Evolutionary conservation across 148 eudicot species (phyloP), one percentile per base, ranked within the genome.

Genomic region (Cornus kousa): DNA sequence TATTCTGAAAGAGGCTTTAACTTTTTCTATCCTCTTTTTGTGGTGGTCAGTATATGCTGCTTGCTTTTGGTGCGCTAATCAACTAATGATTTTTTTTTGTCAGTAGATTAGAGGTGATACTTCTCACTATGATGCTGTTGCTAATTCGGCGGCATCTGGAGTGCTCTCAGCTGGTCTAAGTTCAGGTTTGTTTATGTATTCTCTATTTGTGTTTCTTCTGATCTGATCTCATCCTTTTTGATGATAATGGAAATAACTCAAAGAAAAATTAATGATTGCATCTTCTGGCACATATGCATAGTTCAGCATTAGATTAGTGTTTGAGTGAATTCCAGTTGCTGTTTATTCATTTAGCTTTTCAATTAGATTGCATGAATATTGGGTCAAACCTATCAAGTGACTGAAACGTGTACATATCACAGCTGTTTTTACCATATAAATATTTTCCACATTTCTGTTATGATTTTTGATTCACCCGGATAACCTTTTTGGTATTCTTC

Each of bases 41-140:
- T 46, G 32, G 1, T 66, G n/a, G 13, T 68, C 12, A 31, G 59
- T 22, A 37, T 67, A 71, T 79, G 60, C 59, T 79, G 67, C 67
- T 79, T 53, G 35, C 53, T 75, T 6, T 70, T 75, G 37, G 20
- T 74, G 50, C 16, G 5, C 17, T 65, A 31, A 48, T 22, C 10
- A 43, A 48, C 19, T 5, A 35, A 9, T 68, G 23, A 14, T 31
- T 28, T 31, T 71, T 74, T 74, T 70, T 75, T 71, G 71, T 70
- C 72, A 23, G 68, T 86, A 96, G 99, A 74, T 96, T 77, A 87
- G 94, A 86, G 99, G 99, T 28, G 99, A 96, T 72, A 96, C 99
- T 40, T 73, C 98, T 50, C 99, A 96, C 85, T 96, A 96, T 78
- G 99, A 96, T 78, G 98, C 99, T 82, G 99, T 96, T 66, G 95